phyloP scores from a whole-genome alignment of 75 land plant genomes.

The Cunninghamia lanceolata region DNA sequence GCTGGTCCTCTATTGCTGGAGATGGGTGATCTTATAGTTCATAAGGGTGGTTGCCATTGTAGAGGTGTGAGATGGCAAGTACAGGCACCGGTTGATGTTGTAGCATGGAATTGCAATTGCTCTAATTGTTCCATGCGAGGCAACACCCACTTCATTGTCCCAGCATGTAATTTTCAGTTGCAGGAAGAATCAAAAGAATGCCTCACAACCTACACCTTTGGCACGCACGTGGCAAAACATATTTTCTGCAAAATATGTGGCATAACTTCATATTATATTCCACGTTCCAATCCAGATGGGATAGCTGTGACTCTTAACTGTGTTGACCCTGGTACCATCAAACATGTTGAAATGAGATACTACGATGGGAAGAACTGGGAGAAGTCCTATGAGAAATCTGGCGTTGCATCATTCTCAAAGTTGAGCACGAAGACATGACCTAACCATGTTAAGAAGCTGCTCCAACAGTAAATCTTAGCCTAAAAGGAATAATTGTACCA shows the following conservation, averaged over 20 bases:
- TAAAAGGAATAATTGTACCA: background rate
- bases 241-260: conserved; percentile 93
- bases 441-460: conserved; percentile 6
- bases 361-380: conserved; percentile 93
- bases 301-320: conserved; percentile 68
- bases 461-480: background rate
- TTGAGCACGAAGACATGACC: conserved; percentile 4
- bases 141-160: conserved; percentile 74
- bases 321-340: conserved; percentile 80
- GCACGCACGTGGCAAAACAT: conserved; percentile 87
- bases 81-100: conserved; percentile 50
- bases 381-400: conserved; percentile 29
- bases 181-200: conserved; percentile 45
- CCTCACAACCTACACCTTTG: conserved; percentile 78
- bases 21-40: conserved; percentile 32
- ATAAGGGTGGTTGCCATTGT: conserved; percentile 93
- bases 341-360: conserved; percentile 45
- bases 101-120: conserved; percentile 84
- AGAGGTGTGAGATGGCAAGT: conserved; percentile 68
- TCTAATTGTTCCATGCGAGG: conserved; percentile 80
- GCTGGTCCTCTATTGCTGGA: background rate
- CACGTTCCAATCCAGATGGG: conserved; percentile 74
- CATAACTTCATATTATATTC: conserved; percentile 81
- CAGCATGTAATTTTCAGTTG: conserved; percentile 55
- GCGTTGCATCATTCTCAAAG: conserved; percentile 57